Percentiles rank a stretch among this genome's conserved stretches.
Conservation (phyloP, 768 basidiomycete species). For the Suillus placidus region DNA sequence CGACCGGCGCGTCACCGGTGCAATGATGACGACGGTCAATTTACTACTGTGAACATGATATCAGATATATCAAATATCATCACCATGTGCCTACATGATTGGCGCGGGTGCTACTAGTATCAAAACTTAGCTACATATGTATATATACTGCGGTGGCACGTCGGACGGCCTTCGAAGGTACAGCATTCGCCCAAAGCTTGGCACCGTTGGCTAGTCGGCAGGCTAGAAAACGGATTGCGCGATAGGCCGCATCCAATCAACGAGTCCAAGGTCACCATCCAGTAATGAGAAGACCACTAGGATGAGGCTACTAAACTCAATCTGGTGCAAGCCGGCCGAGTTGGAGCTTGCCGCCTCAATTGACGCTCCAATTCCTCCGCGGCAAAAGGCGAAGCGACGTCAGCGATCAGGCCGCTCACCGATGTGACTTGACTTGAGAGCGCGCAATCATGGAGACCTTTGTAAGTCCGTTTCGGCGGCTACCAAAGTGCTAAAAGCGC, state of each 20-base stretch:
- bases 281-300: background rate
- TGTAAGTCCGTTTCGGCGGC: background rate
- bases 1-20: background rate
- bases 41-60: background rate
- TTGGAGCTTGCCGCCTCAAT: background rate
- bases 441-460: background rate
- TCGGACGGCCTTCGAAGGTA: background rate
- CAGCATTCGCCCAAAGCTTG: background rate
- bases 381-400: background rate
- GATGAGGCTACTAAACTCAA: background rate
- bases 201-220: background rate
- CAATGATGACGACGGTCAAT: background rate
- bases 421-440: background rate
- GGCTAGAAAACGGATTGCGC: background rate
- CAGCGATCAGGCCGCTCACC: background rate
- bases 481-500: background rate
- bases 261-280: background rate
- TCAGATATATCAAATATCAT: background rate
- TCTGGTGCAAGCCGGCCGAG: background rate
- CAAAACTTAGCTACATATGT: background rate
- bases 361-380: background rate
- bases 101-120: background rate
- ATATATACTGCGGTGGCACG: background rate
- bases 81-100: background rate
- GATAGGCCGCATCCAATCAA: background rate